A percentile compares a stretch with the other conserved stretches of the same genome.
phyloP scores from a whole-genome alignment of 495 filamentous ascomycete species.

The Tuber aestivum region DNA sequence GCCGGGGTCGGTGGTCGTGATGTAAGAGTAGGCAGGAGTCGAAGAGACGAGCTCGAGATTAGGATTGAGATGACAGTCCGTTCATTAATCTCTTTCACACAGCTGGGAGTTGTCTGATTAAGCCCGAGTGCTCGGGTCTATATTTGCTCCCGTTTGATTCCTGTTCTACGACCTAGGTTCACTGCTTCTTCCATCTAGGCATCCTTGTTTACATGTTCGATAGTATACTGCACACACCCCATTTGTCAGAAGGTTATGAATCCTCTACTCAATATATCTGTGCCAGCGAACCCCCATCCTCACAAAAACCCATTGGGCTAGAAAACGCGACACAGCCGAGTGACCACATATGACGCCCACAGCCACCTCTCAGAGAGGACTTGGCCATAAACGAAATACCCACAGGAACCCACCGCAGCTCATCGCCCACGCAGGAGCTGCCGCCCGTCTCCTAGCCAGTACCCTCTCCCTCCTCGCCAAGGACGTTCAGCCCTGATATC shows the following conservation, averaged over 20 bases:
- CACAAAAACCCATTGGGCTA: neutral
- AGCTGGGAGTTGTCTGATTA: too few species aligned
- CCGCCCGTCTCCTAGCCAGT: too few species aligned
- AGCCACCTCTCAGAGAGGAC: too few species aligned
- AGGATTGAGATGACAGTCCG: too few species aligned
- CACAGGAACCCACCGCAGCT: neutral
- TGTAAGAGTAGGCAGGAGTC: too few species aligned
- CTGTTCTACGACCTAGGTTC: neutral
- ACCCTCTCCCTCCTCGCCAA: too few species aligned
- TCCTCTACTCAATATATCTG: neutral
- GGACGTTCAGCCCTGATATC: too few species aligned
- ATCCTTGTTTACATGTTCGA: neutral
- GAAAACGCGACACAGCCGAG: neutral
- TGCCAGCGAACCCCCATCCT: neutral
- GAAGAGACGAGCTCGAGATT: too few species aligned
- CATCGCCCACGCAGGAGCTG: neutral
- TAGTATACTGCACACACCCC: neutral
- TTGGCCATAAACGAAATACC: neutral
- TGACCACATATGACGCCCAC: neutral
- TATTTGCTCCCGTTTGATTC: too few species aligned
- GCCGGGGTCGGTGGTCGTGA: too few species aligned
- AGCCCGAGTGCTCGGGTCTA: too few species aligned
- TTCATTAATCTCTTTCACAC: too few species aligned
- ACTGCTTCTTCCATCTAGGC: neutral
- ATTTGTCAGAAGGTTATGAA: neutral